phyloP scores from a whole-genome alignment of 257 asterid species.

The Nemophila menziesii region DNA sequence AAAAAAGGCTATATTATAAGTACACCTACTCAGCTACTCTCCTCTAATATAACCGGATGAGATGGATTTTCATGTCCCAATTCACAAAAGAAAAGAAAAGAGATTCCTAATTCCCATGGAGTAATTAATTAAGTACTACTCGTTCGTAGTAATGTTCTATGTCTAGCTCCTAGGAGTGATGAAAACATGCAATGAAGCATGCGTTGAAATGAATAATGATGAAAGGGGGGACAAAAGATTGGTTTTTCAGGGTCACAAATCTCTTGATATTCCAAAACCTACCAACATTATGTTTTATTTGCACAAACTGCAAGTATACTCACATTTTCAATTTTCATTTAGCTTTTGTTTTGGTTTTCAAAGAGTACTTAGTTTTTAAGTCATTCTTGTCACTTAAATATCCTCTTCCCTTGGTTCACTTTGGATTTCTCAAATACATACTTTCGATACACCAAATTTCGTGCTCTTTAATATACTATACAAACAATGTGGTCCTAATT shows the following conservation, averaged over 20 bases:
- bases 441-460: conserved; percentile 17
- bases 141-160: too few species aligned
- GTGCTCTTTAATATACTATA: conserved; percentile 5
- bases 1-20: too few species aligned
- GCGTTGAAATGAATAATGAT: conserved; percentile 16
- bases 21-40: too few species aligned
- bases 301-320: conserved; percentile 29
- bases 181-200: conserved; percentile 12
- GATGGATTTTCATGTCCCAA: too few species aligned
- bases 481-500: conserved; percentile 3
- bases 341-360: conserved; percentile 18
- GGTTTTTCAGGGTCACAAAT: conserved; percentile 23
- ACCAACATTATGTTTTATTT: conserved; percentile 33
- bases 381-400: conserved; percentile 14
- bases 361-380: conserved; percentile 24
- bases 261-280: conserved; percentile 27
- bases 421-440: conserved; percentile 6
- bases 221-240: conserved; percentile 21
- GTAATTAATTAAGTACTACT: too few species aligned
- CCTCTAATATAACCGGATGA: too few species aligned
- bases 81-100: too few species aligned
- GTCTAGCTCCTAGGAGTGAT: conserved; percentile 12
- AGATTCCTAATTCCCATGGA: too few species aligned
- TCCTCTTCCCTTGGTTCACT: conserved; percentile 15
- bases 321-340: too few species aligned